Percentiles rank a stretch among this genome's conserved stretches.
Evolutionary conservation across 208 protist genomes (phyloP).

Genomic region (Crithidia mellificae): DNA sequence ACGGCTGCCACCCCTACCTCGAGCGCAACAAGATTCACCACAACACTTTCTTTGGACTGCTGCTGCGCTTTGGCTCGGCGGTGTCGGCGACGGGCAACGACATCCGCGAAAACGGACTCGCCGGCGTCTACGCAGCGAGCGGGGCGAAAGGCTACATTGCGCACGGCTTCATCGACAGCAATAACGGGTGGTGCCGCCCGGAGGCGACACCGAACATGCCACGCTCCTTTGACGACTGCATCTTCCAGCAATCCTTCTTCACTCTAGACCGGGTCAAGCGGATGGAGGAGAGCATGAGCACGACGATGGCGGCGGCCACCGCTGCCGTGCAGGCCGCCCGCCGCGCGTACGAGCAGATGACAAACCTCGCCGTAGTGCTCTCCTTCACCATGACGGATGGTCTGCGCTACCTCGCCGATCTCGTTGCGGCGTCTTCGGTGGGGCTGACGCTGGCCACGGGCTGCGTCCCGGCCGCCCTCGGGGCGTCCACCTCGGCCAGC

Average conservation of each 20-base stretch:
- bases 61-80: constrained; percentile 68
- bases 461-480: constrained; percentile 34
- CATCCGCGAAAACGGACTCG: constrained; percentile 71
- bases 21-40: constrained; percentile 61
- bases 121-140: constrained; percentile 71
- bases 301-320: background rate
- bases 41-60: constrained; percentile 86
- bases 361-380: constrained; percentile 47
- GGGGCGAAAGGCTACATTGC: constrained; percentile 67
- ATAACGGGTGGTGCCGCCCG: constrained; percentile 77
- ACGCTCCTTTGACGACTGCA: constrained; percentile 49
- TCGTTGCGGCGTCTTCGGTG: constrained; percentile 54
- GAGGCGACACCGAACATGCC: constrained; percentile 36
- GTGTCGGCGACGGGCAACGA: constrained; percentile 61
- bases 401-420: constrained; percentile 52
- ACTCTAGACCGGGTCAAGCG: background rate
- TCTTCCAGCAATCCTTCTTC: constrained; percentile 33
- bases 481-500: background rate
- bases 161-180: constrained; percentile 42
- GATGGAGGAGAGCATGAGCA: constrained; percentile 8
- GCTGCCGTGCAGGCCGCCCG: background rate
- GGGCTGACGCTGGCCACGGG: constrained; percentile 57
- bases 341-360: constrained; percentile 59
- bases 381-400: constrained; percentile 48
- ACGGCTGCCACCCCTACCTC: constrained; percentile 76